Evolutionary conservation across 768 basidiomycete species (phyloP).

Genomic region (Suillus discolor): DNA sequence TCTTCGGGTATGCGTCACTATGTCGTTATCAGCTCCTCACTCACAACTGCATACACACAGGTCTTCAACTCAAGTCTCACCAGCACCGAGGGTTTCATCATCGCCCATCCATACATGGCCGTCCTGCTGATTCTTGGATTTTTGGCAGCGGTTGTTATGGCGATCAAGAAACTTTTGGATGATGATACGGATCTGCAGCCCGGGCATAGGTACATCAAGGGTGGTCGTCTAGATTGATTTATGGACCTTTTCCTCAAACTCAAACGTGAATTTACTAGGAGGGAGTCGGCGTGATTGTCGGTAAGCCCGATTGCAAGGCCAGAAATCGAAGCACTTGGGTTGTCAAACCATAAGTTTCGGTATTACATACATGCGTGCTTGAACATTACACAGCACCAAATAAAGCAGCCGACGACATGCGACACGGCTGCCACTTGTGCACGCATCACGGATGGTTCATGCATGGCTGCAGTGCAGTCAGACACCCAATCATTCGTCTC

Average conservation of each 20-base stretch:
- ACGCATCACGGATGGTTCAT: background rate
- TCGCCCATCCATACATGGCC: conserved; percentile 24
- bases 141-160: conserved; percentile 12
- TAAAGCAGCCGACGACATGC: background rate
- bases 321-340: background rate
- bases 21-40: background rate
- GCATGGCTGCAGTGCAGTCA: conserved; percentile 1
- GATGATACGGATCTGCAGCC: conserved; percentile 20
- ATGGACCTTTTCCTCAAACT: background rate
- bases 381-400: background rate
- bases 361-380: background rate
- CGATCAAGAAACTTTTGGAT: conserved; percentile 16
- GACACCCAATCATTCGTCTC: background rate
- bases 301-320: background rate
- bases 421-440: background rate
- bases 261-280: background rate
- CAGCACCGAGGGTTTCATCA: conserved; percentile 13
- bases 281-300: background rate
- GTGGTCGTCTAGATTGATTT: conserved; percentile 26
- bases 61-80: conserved; percentile 19
- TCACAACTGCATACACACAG: conserved; percentile 16
- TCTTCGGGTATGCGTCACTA: conserved; percentile 50
- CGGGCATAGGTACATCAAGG: conserved; percentile 23
- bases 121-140: conserved; percentile 13
- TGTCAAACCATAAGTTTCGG: background rate